phyloP scores from a whole-genome alignment of 306 rosid genomes.

The Glycine soja region DNA sequence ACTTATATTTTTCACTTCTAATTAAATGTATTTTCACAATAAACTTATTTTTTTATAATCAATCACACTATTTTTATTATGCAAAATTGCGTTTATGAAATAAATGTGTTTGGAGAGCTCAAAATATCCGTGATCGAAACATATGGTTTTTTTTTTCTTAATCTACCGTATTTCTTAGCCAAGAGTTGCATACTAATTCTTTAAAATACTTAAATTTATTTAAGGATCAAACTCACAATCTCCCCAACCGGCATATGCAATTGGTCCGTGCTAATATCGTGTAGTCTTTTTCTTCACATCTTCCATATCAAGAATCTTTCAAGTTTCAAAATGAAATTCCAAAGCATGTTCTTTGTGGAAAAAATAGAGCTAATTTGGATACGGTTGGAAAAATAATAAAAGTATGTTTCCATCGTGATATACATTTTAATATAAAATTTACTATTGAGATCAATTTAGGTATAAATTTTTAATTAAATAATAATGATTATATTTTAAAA shows the following conservation, averaged over 20 bases:
- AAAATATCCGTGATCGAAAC: background rate
- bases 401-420: background rate
- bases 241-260: background rate
- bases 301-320: background rate
- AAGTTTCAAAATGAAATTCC: conserved; percentile 16
- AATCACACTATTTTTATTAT: background rate
- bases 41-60: background rate
- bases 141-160: background rate
- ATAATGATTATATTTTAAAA: background rate
- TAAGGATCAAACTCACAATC: background rate
- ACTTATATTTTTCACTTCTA: background rate
- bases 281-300: background rate
- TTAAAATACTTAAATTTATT: background rate
- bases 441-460: background rate
- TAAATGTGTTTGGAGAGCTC: background rate
- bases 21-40: background rate
- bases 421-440: background rate
- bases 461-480: background rate
- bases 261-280: background rate
- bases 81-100: background rate
- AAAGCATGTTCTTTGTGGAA: background rate
- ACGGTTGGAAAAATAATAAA: background rate
- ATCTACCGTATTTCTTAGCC: background rate
- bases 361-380: background rate
- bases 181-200: background rate